Evolutionary conservation across 164 flowering plant species (phyloP).

Genomic region (Dillenia suffruticosa): DNA sequence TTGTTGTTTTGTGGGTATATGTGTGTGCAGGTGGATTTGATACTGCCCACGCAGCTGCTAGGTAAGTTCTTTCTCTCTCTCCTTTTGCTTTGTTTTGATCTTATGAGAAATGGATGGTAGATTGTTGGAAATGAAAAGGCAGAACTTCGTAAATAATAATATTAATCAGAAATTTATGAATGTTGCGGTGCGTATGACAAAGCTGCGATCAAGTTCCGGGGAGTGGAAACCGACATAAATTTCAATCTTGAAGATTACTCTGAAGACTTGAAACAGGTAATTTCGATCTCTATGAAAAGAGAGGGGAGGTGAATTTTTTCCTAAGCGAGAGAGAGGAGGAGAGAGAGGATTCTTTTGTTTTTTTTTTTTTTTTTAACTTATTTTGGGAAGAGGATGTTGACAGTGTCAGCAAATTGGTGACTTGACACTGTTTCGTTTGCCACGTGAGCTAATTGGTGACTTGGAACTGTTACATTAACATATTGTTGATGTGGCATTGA

Average conservation of each 20-base stretch:
- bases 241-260: slow-evolving; percentile 79
- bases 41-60: slow-evolving; percentile 98
- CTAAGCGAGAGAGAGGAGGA: too few species aligned
- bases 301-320: too few species aligned
- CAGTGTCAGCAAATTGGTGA: too few species aligned
- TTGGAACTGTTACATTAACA: too few species aligned
- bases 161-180: neutral
- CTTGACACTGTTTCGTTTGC: too few species aligned
- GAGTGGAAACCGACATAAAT: slow-evolving; percentile 92
- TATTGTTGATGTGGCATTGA: too few species aligned
- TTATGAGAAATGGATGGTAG: neutral
- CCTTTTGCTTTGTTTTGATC: neutral
- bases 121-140: neutral
- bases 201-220: slow-evolving; percentile 96
- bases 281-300: too few species aligned
- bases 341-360: too few species aligned
- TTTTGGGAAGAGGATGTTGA: too few species aligned
- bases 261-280: slow-evolving; percentile 89
- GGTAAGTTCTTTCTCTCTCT: slow-evolving; percentile 40
- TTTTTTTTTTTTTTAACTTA: too few species aligned
- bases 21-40: slow-evolving; percentile 78
- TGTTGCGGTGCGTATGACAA: slow-evolving; percentile 86
- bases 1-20: slow-evolving; percentile 5
- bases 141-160: neutral
- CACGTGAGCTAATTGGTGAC: too few species aligned